Conservation (phyloP, 768 basidiomycete species). For the Rickenella mellea region DNA sequence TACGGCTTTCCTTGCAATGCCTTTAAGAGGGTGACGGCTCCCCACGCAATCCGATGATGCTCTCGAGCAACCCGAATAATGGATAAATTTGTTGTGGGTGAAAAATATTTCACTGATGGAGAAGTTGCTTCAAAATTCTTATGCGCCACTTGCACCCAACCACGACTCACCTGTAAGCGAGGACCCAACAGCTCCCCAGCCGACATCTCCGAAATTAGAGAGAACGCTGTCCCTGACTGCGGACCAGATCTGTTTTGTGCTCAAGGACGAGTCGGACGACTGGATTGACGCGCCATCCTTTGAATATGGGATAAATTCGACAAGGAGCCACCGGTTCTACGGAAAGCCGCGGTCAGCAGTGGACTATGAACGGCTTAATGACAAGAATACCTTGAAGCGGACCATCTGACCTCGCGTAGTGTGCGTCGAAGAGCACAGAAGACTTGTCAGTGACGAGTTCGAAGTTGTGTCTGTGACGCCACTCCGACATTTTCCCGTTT, state of each 20-base stretch:
- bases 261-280: conserved; percentile 29
- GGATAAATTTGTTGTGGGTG: conserved; percentile 71
- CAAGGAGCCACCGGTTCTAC: conserved; percentile 85
- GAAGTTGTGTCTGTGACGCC: too few relatives aligned
- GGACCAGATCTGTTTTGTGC: conserved; percentile 58
- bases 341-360: background rate
- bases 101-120: conserved; percentile 75
- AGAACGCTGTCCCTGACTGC: conserved; percentile 64
- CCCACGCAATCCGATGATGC: conserved; percentile 74
- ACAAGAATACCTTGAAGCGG: conserved; percentile 48
- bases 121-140: conserved; percentile 3
- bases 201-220: conserved; percentile 71
- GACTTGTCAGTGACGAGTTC: background rate
- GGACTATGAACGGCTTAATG: background rate
- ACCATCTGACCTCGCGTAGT: conserved; percentile 36
- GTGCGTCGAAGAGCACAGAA: background rate
- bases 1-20: conserved; percentile 46
- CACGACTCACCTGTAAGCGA: conserved; percentile 53
- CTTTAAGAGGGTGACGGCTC: conserved; percentile 61
- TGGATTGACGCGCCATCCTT: conserved; percentile 12
- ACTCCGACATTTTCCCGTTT: too few relatives aligned
- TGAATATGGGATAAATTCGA: conserved; percentile 59
- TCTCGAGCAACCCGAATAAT: conserved; percentile 83
- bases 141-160: conserved; percentile 2
- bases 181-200: conserved; percentile 74